Percentiles rank a stretch among this genome's conserved stretches.
These are phyloP conservation scores for Coemansia sp. DNA, from an alignment of 192 early-diverging fungal genomes.

Conservation along the genomic window DNA sequence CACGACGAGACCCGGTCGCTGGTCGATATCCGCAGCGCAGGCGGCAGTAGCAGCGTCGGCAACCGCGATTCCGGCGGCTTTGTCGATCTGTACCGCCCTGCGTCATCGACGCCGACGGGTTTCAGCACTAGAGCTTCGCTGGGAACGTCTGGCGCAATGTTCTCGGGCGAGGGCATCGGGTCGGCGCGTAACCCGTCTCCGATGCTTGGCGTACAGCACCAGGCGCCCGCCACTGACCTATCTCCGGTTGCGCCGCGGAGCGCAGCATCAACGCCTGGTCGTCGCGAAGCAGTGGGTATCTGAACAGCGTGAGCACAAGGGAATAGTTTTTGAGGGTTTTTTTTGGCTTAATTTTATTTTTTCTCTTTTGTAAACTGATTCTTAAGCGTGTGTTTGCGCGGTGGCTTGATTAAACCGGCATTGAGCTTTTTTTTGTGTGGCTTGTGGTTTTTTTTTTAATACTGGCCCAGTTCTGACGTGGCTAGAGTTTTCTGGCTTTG, in stretches of 20 bases:
- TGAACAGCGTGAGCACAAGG: slow-evolving; percentile 6
- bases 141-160: background rate
- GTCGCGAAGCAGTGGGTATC: slow-evolving; percentile 37
- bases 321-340: background rate
- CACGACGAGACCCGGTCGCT: slow-evolving; percentile 46
- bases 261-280: slow-evolving; percentile 49
- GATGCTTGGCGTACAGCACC: slow-evolving; percentile 6
- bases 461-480: background rate
- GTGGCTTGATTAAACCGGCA: background rate
- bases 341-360: background rate
- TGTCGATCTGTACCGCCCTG: slow-evolving; percentile 37
- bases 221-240: background rate
- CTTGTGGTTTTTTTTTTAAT: background rate
- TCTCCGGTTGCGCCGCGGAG: slow-evolving; percentile 50
- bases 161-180: slow-evolving; percentile 1
- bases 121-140: slow-evolving; percentile 12
- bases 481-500: slow-evolving; percentile 1
- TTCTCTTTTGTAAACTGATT: background rate
- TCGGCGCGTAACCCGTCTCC: slow-evolving; percentile 29
- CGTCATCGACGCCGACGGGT: slow-evolving; percentile 45
- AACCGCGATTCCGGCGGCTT: background rate
- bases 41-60: slow-evolving; percentile 10
- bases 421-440: background rate
- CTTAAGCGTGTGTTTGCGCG: background rate
- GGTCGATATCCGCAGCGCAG: slow-evolving; percentile 23